phyloP scores from a whole-genome alignment of 176 grass and related monocot genomes.

The Alopecurus myosuroides region DNA sequence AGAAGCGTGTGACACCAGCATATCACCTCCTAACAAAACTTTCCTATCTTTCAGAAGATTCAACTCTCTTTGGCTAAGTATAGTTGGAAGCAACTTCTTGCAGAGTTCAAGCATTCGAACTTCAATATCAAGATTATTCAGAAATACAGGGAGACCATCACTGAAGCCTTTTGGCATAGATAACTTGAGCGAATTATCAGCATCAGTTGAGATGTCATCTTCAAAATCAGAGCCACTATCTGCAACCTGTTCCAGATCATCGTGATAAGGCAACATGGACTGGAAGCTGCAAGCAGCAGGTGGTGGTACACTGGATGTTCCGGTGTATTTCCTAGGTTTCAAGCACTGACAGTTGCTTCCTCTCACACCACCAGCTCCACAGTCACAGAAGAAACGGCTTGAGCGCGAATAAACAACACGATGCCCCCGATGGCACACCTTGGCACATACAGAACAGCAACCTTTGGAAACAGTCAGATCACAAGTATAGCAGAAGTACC shows the following conservation, averaged over 20 bases:
- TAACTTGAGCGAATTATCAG: constrained; percentile 61
- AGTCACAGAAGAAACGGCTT: constrained; percentile 98
- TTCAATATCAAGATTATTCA: constrained; percentile 72
- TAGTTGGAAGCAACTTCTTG: constrained; percentile 73
- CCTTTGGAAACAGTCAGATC: constrained; percentile 96
- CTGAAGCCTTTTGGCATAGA: constrained; percentile 71
- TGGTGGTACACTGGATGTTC: constrained; percentile 27
- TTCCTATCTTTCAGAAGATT: constrained; percentile 87
- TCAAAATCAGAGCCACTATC: constrained; percentile 97
- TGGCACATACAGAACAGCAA: constrained; percentile 91
- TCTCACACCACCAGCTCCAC: constrained; percentile 92
- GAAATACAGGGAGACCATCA: constrained; percentile 57
- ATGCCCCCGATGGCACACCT: constrained; percentile 92
- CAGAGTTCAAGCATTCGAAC: constrained; percentile 76
- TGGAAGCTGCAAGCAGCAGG: constrained; percentile 47
- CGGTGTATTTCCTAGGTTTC: constrained; percentile 88
- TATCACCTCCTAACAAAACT: constrained; percentile 69
- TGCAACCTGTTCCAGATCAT: constrained; percentile 64
- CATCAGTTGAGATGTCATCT: constrained; percentile 70
- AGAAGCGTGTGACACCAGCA: constrained; percentile 48
- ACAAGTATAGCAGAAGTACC: constrained; percentile 99
- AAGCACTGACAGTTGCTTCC: constrained; percentile 92
- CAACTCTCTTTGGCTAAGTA: constrained; percentile 62
- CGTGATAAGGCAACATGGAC: constrained; percentile 58
- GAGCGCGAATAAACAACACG: constrained; percentile 96